Evolutionary conservation across 495 filamentous ascomycete species (phyloP), one percentile per base, ranked within the genome.

Genomic region (Aspergillus bertholletiae): DNA sequence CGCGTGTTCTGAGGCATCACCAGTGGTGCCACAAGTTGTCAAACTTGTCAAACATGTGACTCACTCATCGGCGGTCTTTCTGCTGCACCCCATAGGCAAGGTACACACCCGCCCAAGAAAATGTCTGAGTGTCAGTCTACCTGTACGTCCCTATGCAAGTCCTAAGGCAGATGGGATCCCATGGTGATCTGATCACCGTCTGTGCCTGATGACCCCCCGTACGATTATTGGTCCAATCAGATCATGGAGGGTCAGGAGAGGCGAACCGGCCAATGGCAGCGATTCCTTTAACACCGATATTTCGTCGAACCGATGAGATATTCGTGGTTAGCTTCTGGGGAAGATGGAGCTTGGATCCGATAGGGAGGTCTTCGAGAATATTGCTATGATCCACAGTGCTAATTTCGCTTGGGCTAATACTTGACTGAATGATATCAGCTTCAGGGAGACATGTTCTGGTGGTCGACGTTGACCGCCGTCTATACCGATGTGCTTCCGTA

Each of bases 281-380:
- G 11, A 23, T 55, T 55, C 53, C 53, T 49, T 44, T 23, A 47
- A 44, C 46, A 49, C 53, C 53, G 53, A 49, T 32, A 40, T 23
- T 49, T 30, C 20, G 32, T 54, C 51, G 18, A 23, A 27, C 44
- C 51, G 24, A 54, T 27, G 43, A 27, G 43, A 46, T 47, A 46
- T 44, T 35, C 53, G 45, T 49, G 53, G 27, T 49, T 44, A 55
- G 52, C 46, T 56, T 51, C 54, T 56, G 48, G 54, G 54, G 54
- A 56, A 56, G 22, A 46, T 7, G 17, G 47, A 39, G 40, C 20
- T 51, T 15, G 28, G 23, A 46, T 56, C 54, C 54, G 54, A 56
- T 56, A 56, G 54, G 54, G 21, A 46, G 47, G 40, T 12, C 26
- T 47, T 26, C 17, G 21, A 46, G 40, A 51, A 51, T 46, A 27